Conservation (phyloP, 208 protist genomes). For the Leishmania gerbilli region DNA sequence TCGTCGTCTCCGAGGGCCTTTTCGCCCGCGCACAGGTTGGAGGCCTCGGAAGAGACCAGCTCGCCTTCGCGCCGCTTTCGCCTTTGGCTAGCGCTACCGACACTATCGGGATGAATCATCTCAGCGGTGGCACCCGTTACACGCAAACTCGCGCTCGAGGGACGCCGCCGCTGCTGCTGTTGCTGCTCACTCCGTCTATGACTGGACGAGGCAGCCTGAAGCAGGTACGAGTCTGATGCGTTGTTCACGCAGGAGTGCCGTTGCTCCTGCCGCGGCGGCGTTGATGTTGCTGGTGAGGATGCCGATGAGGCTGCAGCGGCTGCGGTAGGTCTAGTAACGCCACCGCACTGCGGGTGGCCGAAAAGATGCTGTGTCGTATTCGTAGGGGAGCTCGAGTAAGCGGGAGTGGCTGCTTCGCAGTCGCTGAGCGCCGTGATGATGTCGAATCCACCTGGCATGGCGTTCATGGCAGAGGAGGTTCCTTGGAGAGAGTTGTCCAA, state of each 20-base stretch:
- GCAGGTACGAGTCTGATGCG: slow-evolving; percentile 19
- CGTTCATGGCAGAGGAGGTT: background rate
- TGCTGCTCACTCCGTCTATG: background rate
- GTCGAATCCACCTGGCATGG: background rate
- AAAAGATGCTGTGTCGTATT: background rate
- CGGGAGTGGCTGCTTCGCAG: background rate
- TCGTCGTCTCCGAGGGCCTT: background rate
- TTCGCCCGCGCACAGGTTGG: background rate
- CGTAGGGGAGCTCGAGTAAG: background rate
- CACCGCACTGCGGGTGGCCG: background rate
- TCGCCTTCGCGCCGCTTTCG: background rate
- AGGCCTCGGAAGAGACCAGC: background rate
- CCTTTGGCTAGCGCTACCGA: background rate
- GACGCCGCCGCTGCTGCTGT: background rate
- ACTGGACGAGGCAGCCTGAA: slow-evolving; percentile 9
- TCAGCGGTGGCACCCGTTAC: background rate
- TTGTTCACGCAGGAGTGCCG: slow-evolving; percentile 14
- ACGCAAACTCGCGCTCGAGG: background rate
- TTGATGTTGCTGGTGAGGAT: background rate
- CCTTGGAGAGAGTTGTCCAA: background rate
- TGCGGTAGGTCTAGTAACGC: background rate
- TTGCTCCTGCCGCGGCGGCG: background rate
- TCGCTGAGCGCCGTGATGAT: background rate
- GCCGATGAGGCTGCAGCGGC: background rate
- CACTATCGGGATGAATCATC: background rate